Evolutionary conservation across 1,284 basidiomycete species (phyloP).

Genomic region (Stygiomarasmius scandens): DNA sequence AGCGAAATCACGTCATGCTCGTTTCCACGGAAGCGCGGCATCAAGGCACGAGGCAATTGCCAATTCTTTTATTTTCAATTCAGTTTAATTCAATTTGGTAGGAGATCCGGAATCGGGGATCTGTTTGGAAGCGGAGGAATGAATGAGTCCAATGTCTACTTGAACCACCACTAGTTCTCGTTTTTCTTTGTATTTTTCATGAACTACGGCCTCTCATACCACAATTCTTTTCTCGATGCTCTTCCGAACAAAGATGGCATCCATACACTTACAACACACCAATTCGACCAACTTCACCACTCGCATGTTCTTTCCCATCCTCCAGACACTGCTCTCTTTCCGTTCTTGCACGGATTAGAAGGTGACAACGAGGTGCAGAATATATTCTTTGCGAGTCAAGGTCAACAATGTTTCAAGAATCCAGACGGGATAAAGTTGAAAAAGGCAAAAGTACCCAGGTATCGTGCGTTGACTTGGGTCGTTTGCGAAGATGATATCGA

Average conservation of each 20-base stretch:
- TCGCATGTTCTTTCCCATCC: slow-evolving; percentile 67
- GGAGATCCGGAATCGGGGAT: too few relatives aligned
- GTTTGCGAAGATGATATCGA: slow-evolving; percentile 67
- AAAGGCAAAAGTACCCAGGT: slow-evolving; percentile 39
- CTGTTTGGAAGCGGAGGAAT: too few relatives aligned
- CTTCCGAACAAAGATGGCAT: slow-evolving; percentile 3
- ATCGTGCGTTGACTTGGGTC: slow-evolving; percentile 76
- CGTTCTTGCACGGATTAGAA: slow-evolving; percentile 84
- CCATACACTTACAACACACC: slow-evolving; percentile 44
- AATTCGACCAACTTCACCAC: slow-evolving; percentile 66
- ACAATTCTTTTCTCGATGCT: slow-evolving; percentile 8
- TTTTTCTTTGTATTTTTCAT: too few relatives aligned
- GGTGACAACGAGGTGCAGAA: slow-evolving; percentile 77
- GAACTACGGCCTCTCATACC: slow-evolving; percentile 7
- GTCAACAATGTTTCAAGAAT: slow-evolving; percentile 15
- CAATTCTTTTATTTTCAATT: too few relatives aligned
- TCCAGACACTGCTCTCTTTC: slow-evolving; percentile 78
- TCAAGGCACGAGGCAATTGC: too few relatives aligned
- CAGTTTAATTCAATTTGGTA: too few relatives aligned
- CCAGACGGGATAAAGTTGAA: slow-evolving; percentile 10
- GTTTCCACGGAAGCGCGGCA: too few relatives aligned
- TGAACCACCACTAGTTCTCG: too few relatives aligned
- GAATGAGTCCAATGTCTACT: too few relatives aligned
- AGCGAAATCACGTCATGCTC: too few relatives aligned
- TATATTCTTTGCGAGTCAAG: slow-evolving; percentile 66